Conservation (phyloP, 257 asterid species). For the Gardenia jasminoides region DNA sequence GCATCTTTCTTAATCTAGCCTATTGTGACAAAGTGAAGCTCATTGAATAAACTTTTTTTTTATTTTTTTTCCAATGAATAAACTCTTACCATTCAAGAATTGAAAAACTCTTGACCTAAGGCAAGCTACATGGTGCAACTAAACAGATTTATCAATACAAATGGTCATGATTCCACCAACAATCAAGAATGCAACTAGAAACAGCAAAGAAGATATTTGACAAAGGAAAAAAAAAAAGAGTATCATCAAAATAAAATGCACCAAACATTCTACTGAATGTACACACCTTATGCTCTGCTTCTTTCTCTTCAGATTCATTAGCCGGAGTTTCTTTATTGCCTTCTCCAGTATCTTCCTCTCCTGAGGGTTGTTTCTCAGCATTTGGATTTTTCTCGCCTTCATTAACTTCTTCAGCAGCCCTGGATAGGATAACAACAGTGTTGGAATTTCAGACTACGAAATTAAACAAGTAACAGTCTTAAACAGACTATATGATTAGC, state of each 20-base stretch:
- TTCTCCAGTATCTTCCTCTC: constrained; percentile 47
- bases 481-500: not conserved
- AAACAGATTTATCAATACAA: not conserved
- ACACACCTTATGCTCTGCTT: constrained; percentile 73
- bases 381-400: constrained; percentile 57
- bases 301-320: constrained; percentile 62
- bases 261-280: constrained; percentile 1
- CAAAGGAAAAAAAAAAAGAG: not conserved
- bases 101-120: not conserved
- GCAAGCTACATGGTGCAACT: not conserved
- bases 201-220: not conserved
- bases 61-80: too few species aligned
- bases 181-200: not conserved
- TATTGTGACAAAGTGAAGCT: not conserved
- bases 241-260: not conserved
- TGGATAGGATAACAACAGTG: constrained; percentile 18
- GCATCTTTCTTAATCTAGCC: not conserved
- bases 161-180: not conserved
- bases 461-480: not conserved
- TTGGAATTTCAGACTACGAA: not conserved
- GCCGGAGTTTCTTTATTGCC: constrained; percentile 49
- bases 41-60: not conserved
- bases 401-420: constrained; percentile 51
- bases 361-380: constrained; percentile 45
- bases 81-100: not conserved